Conservation (phyloP, 768 basidiomycete genomes). For the Pulveroboletus ravenelii region DNA sequence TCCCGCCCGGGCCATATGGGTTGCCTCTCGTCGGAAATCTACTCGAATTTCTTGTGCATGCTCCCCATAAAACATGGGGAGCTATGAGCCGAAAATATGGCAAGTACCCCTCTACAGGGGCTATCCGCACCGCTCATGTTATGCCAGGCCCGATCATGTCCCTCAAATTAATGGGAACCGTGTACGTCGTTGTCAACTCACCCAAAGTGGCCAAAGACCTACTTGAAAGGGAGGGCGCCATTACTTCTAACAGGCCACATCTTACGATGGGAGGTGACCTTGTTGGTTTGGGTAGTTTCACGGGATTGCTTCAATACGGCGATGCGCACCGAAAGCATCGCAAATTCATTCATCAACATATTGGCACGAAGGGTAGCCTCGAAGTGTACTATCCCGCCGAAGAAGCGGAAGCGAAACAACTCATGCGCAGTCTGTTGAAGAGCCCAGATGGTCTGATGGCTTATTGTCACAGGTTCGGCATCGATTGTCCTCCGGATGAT, state of each 20-base stretch:
- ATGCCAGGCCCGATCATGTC: no score
- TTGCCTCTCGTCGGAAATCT: no score
- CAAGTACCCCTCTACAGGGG: no score
- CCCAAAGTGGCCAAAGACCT: no score
- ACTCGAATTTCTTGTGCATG: no score
- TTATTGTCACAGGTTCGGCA: slow-evolving; percentile 4
- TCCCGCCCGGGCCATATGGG: neutral
- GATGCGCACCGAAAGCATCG: slow-evolving; percentile 3
- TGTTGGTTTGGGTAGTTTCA: slow-evolving; percentile 7
- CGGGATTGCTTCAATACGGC: slow-evolving; percentile 6
- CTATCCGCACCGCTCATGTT: no score
- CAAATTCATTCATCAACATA: neutral
- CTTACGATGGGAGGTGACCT: slow-evolving; percentile 20
- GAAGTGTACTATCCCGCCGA: neutral
- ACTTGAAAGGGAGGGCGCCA: neutral
- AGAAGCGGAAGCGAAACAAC: slow-evolving; percentile 2
- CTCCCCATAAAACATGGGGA: no score
- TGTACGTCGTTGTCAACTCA: no score
- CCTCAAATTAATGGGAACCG: no score
- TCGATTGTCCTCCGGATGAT: neutral
- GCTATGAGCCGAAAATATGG: no score
- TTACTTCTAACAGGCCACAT: slow-evolving; percentile 5
- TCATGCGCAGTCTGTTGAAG: slow-evolving; percentile 2
- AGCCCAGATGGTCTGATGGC: neutral
- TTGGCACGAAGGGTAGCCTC: no score